Conservation (phyloP, 1,284 basidiomycete species). For the Athelia sp. region DNA sequence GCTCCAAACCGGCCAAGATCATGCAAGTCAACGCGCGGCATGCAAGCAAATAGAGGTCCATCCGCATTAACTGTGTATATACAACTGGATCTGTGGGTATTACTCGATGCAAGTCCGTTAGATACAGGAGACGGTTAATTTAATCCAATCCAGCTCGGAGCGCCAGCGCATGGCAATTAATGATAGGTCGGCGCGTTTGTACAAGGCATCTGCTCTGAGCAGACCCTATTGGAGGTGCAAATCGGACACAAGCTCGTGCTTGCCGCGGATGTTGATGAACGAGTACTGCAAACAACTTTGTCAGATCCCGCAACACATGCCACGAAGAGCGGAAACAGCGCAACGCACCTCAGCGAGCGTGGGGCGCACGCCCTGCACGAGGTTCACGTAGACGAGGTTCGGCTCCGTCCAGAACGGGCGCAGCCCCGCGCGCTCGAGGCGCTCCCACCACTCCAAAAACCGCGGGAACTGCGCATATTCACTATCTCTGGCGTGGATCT, state of each 20-base stretch:
- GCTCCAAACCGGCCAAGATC: too few relatives aligned
- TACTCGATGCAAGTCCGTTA: too few relatives aligned
- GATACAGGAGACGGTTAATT: too few relatives aligned
- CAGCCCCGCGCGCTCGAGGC: constrained; percentile 44
- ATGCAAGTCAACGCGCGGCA: too few relatives aligned
- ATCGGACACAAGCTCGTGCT: constrained; percentile 22
- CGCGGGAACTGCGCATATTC: constrained; percentile 26
- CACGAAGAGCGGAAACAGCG: neutral
- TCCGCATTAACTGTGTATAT: too few relatives aligned
- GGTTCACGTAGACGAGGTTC: constrained; percentile 27
- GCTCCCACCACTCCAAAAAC: constrained; percentile 42
- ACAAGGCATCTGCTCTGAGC: too few relatives aligned
- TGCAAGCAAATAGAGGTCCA: too few relatives aligned
- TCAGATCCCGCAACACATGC: constrained; percentile 4
- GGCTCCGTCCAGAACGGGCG: constrained; percentile 44
- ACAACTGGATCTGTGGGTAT: too few relatives aligned
- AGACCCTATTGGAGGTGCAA: neutral
- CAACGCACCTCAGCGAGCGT: constrained; percentile 22
- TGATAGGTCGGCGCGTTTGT: too few relatives aligned
- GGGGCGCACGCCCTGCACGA: constrained; percentile 23
- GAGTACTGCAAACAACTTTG: constrained; percentile 19
- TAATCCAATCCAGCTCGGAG: too few relatives aligned
- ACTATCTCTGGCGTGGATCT: constrained; percentile 26
- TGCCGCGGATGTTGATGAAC: constrained; percentile 25
- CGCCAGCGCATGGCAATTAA: too few relatives aligned